Percentiles rank a stretch among this genome's conserved stretches.
These are phyloP conservation scores for Trametes versicolor DNA, from an alignment of 1,284 basidiomycete genomes.

Conservation along the genomic window DNA sequence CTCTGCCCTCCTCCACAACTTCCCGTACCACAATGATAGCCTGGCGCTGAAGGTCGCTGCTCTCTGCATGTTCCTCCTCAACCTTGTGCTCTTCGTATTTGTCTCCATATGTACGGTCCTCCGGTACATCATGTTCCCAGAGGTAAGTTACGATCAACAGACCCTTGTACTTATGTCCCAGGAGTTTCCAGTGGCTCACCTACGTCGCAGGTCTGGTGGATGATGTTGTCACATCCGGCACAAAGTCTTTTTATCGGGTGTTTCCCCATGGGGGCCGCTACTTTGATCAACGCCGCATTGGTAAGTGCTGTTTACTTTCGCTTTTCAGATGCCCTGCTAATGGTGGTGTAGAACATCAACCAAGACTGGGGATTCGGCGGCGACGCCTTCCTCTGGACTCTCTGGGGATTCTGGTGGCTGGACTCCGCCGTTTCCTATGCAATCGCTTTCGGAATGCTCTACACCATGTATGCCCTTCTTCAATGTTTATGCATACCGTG, in stretches of 20 bases:
- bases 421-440: conserved; percentile 57
- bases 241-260: conserved; percentile 70
- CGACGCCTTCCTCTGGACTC: conserved; percentile 54
- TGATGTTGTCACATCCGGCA: conserved; percentile 56
- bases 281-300: conserved; percentile 51
- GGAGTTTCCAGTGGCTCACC: neutral
- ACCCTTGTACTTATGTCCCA: too few species aligned
- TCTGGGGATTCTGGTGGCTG: conserved; percentile 74
- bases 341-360: conserved; percentile 38
- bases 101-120: conserved; percentile 52
- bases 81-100: conserved; percentile 60
- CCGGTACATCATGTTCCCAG: conserved; percentile 61
- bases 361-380: conserved; percentile 55
- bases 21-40: conserved; percentile 51
- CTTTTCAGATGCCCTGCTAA: neutral
- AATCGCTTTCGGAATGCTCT: conserved; percentile 64
- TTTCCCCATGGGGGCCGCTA: conserved; percentile 68
- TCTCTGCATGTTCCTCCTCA: conserved; percentile 60
- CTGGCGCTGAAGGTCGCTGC: conserved; percentile 47
- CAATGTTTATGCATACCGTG: neutral
- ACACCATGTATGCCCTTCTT: conserved; percentile 55
- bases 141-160: conserved; percentile 35
- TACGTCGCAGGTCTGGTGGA: conserved; percentile 37
- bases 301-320: conserved; percentile 27
- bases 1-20: conserved; percentile 50